Percentiles rank a stretch among this genome's conserved stretches.
phyloP scores from a whole-genome alignment of 1,139 yeast genomes.

The Yamadazyma oceani region DNA sequence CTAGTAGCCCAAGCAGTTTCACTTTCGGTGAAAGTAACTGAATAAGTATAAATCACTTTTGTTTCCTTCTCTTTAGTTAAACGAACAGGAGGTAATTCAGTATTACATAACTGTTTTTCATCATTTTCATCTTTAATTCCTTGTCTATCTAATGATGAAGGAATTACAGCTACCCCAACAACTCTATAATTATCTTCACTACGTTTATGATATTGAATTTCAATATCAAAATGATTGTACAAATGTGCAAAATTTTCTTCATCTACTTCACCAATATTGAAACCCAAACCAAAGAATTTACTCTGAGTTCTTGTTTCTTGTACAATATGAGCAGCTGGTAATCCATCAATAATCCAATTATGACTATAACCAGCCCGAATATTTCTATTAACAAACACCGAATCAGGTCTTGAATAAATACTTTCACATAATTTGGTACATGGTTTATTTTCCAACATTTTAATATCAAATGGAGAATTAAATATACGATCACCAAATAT shows the following conservation, averaged over 20 bases:
- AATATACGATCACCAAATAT: slow-evolving; percentile 94
- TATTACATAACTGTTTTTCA: slow-evolving; percentile 31
- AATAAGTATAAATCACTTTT: slow-evolving; percentile 38
- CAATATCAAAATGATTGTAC: slow-evolving; percentile 77
- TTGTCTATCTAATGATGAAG: slow-evolving; percentile 54
- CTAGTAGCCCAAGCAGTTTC: slow-evolving; percentile 94
- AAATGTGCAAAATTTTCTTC: slow-evolving; percentile 52
- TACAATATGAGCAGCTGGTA: slow-evolving; percentile 77
- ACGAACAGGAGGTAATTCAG: slow-evolving; percentile 29
- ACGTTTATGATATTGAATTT: slow-evolving; percentile 79
- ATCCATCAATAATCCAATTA: slow-evolving; percentile 93
- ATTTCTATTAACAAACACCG: slow-evolving; percentile 71
- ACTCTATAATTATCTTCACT: slow-evolving; percentile 72
- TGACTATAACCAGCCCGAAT: slow-evolving; percentile 81
- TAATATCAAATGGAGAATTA: slow-evolving; percentile 82
- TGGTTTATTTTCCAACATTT: slow-evolving; percentile 68
- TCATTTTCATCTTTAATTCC: slow-evolving; percentile 21
- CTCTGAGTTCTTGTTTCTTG: slow-evolving; percentile 57
- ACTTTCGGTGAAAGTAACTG: slow-evolving; percentile 63
- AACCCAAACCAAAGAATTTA: slow-evolving; percentile 76
- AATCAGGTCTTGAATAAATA: slow-evolving; percentile 62
- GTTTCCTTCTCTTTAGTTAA: slow-evolving; percentile 33
- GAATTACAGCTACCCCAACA: slow-evolving; percentile 83
- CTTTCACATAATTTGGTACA: slow-evolving; percentile 67
- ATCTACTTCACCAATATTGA: slow-evolving; percentile 68